Conservation (phyloP, 805 yeast species). For the Dipodascopsis uninucleata region DNA sequence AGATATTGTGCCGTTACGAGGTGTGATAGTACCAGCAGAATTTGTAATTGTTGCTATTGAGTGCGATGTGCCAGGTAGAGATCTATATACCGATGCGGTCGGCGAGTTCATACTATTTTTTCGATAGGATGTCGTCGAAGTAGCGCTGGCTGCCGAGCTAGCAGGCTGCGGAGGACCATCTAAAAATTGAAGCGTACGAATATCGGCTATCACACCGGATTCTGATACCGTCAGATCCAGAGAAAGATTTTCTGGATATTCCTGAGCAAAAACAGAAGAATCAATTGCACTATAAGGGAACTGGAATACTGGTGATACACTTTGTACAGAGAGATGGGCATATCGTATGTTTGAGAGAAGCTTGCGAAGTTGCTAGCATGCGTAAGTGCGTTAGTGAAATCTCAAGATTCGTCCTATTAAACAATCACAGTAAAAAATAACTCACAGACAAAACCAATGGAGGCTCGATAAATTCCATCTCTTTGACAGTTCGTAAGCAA, state of each 20-base stretch:
- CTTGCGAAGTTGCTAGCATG: conserved; percentile 21
- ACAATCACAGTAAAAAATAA: neutral
- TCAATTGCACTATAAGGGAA: conserved; percentile 24
- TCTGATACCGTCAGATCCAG: conserved; percentile 22
- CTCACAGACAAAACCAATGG: conserved; percentile 23
- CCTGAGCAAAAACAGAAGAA: conserved; percentile 9
- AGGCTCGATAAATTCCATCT: conserved; percentile 28
- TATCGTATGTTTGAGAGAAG: conserved; percentile 22
- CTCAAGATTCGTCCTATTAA: neutral
- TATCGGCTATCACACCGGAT: conserved; percentile 26
- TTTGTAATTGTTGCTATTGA: conserved; percentile 3
- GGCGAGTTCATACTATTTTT: no score
- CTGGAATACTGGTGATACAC: conserved; percentile 23
- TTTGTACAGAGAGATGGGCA: conserved; percentile 24
- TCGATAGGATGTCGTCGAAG: conserved; percentile 14
- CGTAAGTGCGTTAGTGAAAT: neutral
- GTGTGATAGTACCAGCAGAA: conserved; percentile 1
- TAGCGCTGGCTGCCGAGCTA: conserved; percentile 1
- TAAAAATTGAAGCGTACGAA: conserved; percentile 17
- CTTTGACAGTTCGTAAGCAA: conserved; percentile 16
- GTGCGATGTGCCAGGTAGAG: no score
- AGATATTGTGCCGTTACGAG: conserved; percentile 3
- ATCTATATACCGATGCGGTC: no score
- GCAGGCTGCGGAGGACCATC: conserved; percentile 21
- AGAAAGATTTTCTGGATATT: conserved; percentile 16